Evolutionary conservation across 148 eudicot species (phyloP).

Genomic region (Rheum nobile): DNA sequence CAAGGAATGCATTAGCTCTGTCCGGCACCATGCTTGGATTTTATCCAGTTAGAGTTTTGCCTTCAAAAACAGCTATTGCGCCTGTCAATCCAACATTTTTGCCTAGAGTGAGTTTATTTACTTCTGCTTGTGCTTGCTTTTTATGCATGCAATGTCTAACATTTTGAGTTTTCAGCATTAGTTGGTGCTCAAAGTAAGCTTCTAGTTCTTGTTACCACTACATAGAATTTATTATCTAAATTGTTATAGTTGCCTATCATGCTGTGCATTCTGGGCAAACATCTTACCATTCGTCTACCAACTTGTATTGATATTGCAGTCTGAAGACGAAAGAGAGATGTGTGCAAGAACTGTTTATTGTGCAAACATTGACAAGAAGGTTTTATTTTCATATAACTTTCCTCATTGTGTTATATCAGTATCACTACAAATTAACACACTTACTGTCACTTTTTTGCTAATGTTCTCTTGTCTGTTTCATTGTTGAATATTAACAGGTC

Average conservation of each 20-base stretch:
- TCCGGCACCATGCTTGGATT: slow-evolving; percentile 96
- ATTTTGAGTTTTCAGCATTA: not conserved
- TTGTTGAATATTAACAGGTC: slow-evolving; percentile 34
- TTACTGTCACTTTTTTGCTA: not conserved
- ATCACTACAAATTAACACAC: not conserved
- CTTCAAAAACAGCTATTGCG: slow-evolving; percentile 98
- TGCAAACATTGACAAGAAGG: slow-evolving; percentile 96
- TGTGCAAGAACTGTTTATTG: slow-evolving; percentile 96
- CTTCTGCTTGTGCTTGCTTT: not conserved
- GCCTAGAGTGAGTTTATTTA: slow-evolving; percentile 54
- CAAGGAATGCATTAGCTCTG: slow-evolving; percentile 78
- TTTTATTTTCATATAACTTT: slow-evolving; percentile 10
- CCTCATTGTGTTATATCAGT: not conserved
- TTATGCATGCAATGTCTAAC: not conserved
- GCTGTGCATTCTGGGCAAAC: slow-evolving; percentile 4
- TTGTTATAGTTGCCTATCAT: not conserved
- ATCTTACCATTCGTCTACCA: not conserved
- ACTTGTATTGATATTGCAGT: slow-evolving; percentile 33
- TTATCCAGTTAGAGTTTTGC: slow-evolving; percentile 92
- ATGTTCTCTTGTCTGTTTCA: not conserved
- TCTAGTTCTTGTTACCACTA: not conserved
- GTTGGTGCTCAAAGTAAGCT: not conserved
- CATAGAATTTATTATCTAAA: not conserved
- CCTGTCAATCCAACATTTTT: slow-evolving; percentile 96
- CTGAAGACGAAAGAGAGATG: slow-evolving; percentile 99